Conservation (phyloP, 768 basidiomycete species). For the Lactifluus volemus region DNA sequence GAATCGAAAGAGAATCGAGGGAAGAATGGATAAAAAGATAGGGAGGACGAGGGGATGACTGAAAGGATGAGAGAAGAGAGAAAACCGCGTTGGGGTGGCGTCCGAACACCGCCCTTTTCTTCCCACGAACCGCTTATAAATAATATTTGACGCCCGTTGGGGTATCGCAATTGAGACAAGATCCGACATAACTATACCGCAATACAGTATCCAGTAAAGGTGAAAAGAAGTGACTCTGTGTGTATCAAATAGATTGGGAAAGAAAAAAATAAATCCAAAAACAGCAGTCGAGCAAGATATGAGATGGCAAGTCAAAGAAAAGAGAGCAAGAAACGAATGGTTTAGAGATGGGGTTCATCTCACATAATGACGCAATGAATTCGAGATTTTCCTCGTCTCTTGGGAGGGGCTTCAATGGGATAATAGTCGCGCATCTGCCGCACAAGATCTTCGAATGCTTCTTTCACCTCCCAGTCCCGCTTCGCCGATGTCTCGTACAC, state of each 20-base stretch:
- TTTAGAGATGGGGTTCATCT: slow-evolving; percentile 7
- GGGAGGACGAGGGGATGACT: slow-evolving; percentile 16
- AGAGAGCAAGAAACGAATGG: slow-evolving; percentile 1
- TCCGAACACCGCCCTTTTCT: background rate
- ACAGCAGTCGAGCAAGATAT: background rate
- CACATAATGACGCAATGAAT: slow-evolving; percentile 34
- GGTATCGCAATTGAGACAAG: background rate
- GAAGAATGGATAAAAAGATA: background rate
- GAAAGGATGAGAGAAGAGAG: slow-evolving; percentile 16
- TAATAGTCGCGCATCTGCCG: slow-evolving; percentile 64
- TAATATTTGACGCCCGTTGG: background rate
- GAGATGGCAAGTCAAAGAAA: background rate
- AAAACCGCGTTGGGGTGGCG: background rate
- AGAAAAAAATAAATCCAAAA: slow-evolving; percentile 5
- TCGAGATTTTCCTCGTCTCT: slow-evolving; percentile 29
- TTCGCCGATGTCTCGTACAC: slow-evolving; percentile 89
- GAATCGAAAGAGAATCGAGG: background rate
- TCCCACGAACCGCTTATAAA: slow-evolving; percentile 16
- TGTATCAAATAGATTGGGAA: background rate
- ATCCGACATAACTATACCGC: slow-evolving; percentile 6
- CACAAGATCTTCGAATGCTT: slow-evolving; percentile 71
- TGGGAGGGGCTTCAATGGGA: slow-evolving; percentile 34
- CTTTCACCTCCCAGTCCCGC: slow-evolving; percentile 68
- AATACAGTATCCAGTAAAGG: slow-evolving; percentile 1
- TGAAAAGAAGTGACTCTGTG: background rate